Base-by-base conservation (phyloP, 2,329 filamentous ascomycete genomes). In the Paecilomyces sp. region DNA sequence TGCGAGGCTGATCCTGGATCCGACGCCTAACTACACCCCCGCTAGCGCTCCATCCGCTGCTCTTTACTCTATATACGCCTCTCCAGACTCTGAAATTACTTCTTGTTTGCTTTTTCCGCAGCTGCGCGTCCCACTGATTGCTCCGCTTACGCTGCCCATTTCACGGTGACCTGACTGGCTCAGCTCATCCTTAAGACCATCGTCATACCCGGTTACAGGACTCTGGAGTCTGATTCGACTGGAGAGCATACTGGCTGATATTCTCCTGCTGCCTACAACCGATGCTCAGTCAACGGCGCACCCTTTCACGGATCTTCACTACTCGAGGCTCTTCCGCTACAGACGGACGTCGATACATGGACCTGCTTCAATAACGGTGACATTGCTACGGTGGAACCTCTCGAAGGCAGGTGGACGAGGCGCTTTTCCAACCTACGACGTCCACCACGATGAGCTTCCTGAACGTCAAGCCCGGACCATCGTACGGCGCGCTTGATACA, bases 401-500 rank as follows among this genome's bases (percentile, higher is more conserved):
- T 47, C n/a, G 41, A 47, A 9, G 18, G n/a, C 41, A 47, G 41
- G 41, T 47, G 41, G n/a, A 47, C 41, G 41, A 9, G 41, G 41
- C n/a, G 41, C 4, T 47, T 18, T 47, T 7, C 8, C 41, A 22
- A 18, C 9, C 41, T 9, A 18, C n/a, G 54, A 60, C 57, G 58
- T 30, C 28, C 57, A 59, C 62, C 63, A 70, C 64, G 55, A 74
- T 74, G 72, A 70, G 70, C 60, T 64, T 68, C 60, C 65, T 69
- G 61, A 71, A 73, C 61, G 57, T 63, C 57, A 63, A 67, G 34
- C 61, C 70, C 53, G 66, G 65, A 60, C 66, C 67, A 55, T 74
- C 73, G 34, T 75, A 75, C 66, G 73, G 73, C 57, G 68, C 73
- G 58, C 66, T 72, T 51, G 66, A 67, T 56, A 61, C 63, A 30